Evolutionary conservation across 352 stramenopile genomes (phyloP).

Genomic region (Phytophthora tentaculata): DNA sequence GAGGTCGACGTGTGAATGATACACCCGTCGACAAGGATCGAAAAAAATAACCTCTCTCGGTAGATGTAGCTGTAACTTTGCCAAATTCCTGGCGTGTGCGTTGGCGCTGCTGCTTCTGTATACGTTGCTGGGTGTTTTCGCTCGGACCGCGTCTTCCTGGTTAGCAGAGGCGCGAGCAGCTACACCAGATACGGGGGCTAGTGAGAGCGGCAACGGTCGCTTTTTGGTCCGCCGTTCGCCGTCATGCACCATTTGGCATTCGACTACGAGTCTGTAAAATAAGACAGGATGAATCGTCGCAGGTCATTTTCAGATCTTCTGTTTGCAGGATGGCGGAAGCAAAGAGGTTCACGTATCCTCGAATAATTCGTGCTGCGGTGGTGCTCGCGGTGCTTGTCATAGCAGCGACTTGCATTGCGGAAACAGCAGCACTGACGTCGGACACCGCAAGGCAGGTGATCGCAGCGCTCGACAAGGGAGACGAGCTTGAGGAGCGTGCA

Average conservation of each 20-base stretch:
- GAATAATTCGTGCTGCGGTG: not conserved
- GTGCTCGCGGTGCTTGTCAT: slow-evolving; percentile 11
- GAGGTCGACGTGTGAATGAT: slow-evolving; percentile 57
- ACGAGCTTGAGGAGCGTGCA: slow-evolving; percentile 66
- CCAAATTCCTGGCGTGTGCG: slow-evolving; percentile 30
- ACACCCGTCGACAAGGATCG: slow-evolving; percentile 35
- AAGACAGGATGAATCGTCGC: slow-evolving; percentile 22
- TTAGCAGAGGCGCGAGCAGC: slow-evolving; percentile 23
- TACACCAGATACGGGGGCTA: slow-evolving; percentile 17
- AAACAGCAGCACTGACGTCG: slow-evolving; percentile 7
- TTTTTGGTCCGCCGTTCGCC: slow-evolving; percentile 31
- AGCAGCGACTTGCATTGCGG: not conserved
- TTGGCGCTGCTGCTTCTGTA: slow-evolving; percentile 28
- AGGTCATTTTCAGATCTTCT: slow-evolving; percentile 17
- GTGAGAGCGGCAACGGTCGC: slow-evolving; percentile 17
- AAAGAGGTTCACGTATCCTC: not conserved
- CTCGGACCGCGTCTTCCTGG: slow-evolving; percentile 19
- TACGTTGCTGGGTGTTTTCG: slow-evolving; percentile 1
- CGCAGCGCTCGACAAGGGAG: slow-evolving; percentile 68
- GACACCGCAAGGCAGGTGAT: slow-evolving; percentile 54
- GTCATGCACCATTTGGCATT: slow-evolving; percentile 37
- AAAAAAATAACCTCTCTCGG: slow-evolving; percentile 51
- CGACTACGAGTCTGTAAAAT: slow-evolving; percentile 3
- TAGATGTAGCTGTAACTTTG: slow-evolving; percentile 38
- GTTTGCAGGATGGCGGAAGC: not conserved